Evolutionary conservation across 1,284 basidiomycete species (phyloP).

Genomic region (Anthracocystis walkeri): DNA sequence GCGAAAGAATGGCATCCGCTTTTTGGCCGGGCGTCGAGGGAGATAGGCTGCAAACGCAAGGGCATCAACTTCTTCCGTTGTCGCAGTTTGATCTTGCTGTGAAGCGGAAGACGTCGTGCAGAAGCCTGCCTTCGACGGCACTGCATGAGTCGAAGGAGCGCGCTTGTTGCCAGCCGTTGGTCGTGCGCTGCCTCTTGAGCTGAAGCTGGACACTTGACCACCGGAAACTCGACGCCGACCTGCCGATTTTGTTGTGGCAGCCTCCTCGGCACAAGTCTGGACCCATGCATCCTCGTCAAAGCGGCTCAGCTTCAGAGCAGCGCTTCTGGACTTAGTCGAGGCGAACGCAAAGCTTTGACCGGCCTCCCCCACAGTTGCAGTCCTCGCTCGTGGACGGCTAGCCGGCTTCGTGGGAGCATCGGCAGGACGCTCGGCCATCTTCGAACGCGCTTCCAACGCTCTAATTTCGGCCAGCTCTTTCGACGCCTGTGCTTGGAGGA

Average conservation of each 20-base stretch:
- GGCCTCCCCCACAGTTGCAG: constrained; percentile 3
- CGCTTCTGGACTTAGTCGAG: constrained; percentile 19
- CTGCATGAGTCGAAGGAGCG: constrained; percentile 8
- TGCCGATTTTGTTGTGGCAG: constrained; percentile 12
- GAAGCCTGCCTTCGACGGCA: constrained; percentile 25
- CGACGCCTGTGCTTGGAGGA: constrained; percentile 66
- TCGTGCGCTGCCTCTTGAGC: constrained; percentile 14
- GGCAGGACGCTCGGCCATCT: constrained; percentile 28
- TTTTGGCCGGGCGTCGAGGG: constrained; percentile 24
- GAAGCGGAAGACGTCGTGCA: constrained; percentile 1
- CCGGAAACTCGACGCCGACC: constrained; percentile 8
- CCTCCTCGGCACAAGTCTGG: constrained; percentile 46
- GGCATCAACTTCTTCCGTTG: background rate
- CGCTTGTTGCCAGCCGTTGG: background rate
- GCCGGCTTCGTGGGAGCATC: constrained; percentile 10
- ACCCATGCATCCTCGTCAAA: constrained; percentile 48
- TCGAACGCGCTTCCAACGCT: constrained; percentile 60
- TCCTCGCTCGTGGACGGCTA: constrained; percentile 8
- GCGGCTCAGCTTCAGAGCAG: constrained; percentile 4
- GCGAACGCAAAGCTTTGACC: constrained; percentile 6
- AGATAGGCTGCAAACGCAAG: constrained; percentile 14
- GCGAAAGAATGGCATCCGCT: constrained; percentile 47
- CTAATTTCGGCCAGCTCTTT: constrained; percentile 64
- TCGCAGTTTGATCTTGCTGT: no score
- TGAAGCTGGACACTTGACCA: constrained; percentile 1